A percentile compares a stretch with the other conserved stretches of the same genome.
phyloP scores from a whole-genome alignment of 495 filamentous ascomycete genomes.

The Penicillium daleae region DNA sequence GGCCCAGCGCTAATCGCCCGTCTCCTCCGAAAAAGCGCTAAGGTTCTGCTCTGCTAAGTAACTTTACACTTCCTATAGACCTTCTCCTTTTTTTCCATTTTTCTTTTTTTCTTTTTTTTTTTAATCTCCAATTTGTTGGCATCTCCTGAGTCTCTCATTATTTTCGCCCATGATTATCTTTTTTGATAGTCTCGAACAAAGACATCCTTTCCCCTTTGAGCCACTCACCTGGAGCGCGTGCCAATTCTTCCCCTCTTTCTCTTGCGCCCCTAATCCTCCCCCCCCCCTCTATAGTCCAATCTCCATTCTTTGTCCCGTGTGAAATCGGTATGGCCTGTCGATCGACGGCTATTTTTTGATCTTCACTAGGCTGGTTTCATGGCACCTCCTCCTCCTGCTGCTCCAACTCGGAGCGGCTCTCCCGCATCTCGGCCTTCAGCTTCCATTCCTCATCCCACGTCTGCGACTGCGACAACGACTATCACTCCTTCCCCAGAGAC shows the following conservation, averaged over 20 bases:
- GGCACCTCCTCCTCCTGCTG: slow-evolving; percentile 32
- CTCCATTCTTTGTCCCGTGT: slow-evolving; percentile 28
- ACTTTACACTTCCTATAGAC: neutral
- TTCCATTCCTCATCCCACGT: slow-evolving; percentile 4
- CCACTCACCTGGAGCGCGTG: slow-evolving; percentile 3
- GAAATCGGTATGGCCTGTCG: slow-evolving; percentile 33
- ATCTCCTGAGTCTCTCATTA: neutral
- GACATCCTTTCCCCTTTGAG: slow-evolving; percentile 22
- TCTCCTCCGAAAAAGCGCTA: neutral
- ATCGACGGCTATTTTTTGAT: slow-evolving; percentile 39
- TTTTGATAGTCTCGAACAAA: slow-evolving; percentile 13
- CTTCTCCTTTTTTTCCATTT: slow-evolving; percentile 14
- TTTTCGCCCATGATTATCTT: slow-evolving; percentile 5
- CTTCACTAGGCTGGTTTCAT: slow-evolving; percentile 30
- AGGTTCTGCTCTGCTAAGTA: too few relatives aligned
- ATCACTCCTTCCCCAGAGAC: slow-evolving; percentile 14
- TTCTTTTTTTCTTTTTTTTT: neutral
- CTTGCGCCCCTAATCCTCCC: slow-evolving; percentile 17
- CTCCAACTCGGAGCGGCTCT: slow-evolving; percentile 19
- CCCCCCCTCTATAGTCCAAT: slow-evolving; percentile 29
- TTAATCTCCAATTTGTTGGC: neutral
- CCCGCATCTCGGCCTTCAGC: slow-evolving; percentile 22
- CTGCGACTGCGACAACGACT: slow-evolving; percentile 2
- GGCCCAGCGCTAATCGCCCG: slow-evolving; percentile 32
- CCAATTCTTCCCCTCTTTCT: slow-evolving; percentile 11